Percentiles rank a stretch among this genome's conserved stretches.
phyloP scores from a whole-genome alignment of 1,284 basidiomycete species.

The Hymenochaete sp. region DNA sequence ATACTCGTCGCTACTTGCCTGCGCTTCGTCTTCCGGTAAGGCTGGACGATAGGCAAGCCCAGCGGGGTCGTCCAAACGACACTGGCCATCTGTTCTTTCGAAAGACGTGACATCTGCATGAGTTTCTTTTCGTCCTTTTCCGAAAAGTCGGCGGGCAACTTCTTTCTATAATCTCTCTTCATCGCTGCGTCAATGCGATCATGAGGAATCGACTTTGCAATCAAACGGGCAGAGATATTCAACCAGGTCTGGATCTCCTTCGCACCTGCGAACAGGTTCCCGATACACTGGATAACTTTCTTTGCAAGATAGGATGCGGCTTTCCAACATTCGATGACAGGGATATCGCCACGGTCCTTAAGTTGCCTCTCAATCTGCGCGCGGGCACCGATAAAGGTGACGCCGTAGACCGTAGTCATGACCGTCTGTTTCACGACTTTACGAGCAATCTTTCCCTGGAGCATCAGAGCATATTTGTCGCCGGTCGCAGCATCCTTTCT shows the following conservation, averaged over 20 bases:
- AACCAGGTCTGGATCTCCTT: constrained; percentile 92
- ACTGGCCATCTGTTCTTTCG: constrained; percentile 89
- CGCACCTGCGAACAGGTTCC: constrained; percentile 88
- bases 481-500: constrained; percentile 43
- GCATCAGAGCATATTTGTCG: constrained; percentile 49
- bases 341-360: constrained; percentile 67
- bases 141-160: constrained; percentile 17
- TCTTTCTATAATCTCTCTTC: constrained; percentile 21
- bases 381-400: constrained; percentile 91
- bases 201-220: constrained; percentile 81
- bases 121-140: constrained; percentile 14
- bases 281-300: constrained; percentile 75
- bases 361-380: constrained; percentile 93
- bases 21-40: constrained; percentile 80
- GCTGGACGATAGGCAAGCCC: constrained; percentile 92
- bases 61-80: constrained; percentile 97
- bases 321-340: constrained; percentile 63
- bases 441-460: constrained; percentile 77
- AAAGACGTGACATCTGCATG: constrained; percentile 35
- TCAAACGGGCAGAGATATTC: constrained; percentile 72
- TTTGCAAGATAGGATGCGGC: constrained; percentile 81
- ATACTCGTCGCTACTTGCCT: constrained; percentile 82
- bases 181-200: constrained; percentile 57
- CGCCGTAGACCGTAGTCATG: constrained; percentile 99
- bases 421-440: constrained; percentile 99